Conservation (phyloP, 176 grass and related monocot genomes). For the Calamus simplicifolius region DNA sequence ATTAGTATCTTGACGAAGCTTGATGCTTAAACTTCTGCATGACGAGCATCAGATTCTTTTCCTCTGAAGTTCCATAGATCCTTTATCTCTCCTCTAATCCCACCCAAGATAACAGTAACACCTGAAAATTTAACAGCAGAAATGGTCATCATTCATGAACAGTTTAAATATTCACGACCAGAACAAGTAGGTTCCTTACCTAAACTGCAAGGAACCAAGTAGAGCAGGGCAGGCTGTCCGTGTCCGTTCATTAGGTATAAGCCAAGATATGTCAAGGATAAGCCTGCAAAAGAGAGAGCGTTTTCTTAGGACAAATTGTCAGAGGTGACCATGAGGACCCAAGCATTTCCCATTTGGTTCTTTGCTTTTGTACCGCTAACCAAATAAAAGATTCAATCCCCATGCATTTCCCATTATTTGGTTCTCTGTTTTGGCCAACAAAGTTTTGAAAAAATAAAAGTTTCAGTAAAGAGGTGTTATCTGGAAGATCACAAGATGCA, state of each 20-base stretch:
- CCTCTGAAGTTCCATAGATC: conserved; percentile 65
- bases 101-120: conserved; percentile 35
- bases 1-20: no score
- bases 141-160: background rate
- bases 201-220: conserved; percentile 90
- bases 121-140: conserved; percentile 26
- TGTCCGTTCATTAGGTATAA: conserved; percentile 78
- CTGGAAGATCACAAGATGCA: no score
- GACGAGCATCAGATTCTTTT: background rate
- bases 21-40: background rate
- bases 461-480: no score
- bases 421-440: no score
- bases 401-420: no score
- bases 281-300: conserved; percentile 27
- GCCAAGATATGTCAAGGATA: conserved; percentile 71
- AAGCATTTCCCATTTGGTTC: no score
- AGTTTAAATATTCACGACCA: background rate
- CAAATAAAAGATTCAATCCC: no score
- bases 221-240: conserved; percentile 91
- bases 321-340: no score
- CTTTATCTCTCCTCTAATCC: conserved; percentile 58
- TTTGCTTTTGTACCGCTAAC: no score
- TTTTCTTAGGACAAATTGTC: no score
- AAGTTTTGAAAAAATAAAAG: no score
- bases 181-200: conserved; percentile 23